Percentiles rank a stretch among this genome's conserved stretches.
phyloP scores from a whole-genome alignment of 2,329 filamentous ascomycete genomes.

The Colletotrichum graminicola region DNA sequence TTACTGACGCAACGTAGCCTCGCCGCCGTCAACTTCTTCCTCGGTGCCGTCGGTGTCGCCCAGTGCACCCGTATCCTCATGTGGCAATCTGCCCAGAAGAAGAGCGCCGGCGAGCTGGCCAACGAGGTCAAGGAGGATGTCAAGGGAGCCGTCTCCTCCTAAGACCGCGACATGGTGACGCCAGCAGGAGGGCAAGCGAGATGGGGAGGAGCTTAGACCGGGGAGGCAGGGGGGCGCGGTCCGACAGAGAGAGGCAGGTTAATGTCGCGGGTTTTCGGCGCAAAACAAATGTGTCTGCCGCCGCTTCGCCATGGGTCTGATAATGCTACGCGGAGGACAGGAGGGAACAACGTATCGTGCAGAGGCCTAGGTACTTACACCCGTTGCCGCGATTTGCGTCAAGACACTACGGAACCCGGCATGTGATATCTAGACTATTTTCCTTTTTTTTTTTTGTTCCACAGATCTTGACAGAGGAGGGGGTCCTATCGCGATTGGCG shows the following conservation, averaged over 20 bases:
- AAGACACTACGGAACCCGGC: not conserved
- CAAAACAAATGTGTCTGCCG: slow-evolving; percentile 14
- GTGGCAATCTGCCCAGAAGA: slow-evolving; percentile 73
- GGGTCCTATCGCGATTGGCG: too few species aligned
- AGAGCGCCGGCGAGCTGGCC: slow-evolving; percentile 51
- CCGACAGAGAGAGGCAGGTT: not conserved
- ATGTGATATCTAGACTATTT: slow-evolving; percentile 12
- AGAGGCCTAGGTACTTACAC: not conserved
- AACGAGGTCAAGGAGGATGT: slow-evolving; percentile 58
- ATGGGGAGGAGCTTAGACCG: not conserved
- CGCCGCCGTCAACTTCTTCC: slow-evolving; percentile 97
- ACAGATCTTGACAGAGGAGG: too few species aligned
- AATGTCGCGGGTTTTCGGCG: not conserved
- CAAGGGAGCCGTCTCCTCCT: slow-evolving; percentile 44
- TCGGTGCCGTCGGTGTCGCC: slow-evolving; percentile 86
- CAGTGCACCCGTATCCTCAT: slow-evolving; percentile 83
- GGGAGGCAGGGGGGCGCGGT: too few species aligned
- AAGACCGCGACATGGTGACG: not conserved
- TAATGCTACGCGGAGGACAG: slow-evolving; percentile 11
- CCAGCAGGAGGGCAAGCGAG: not conserved
- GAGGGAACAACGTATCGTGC: not conserved
- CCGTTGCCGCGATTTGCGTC: not conserved
- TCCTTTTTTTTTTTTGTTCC: not conserved
- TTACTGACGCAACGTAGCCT: slow-evolving; percentile 66
- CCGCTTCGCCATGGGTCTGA: not conserved